Base-by-base conservation (phyloP, 768 basidiomycete genomes). In the Cyclocybe cylindracea region DNA sequence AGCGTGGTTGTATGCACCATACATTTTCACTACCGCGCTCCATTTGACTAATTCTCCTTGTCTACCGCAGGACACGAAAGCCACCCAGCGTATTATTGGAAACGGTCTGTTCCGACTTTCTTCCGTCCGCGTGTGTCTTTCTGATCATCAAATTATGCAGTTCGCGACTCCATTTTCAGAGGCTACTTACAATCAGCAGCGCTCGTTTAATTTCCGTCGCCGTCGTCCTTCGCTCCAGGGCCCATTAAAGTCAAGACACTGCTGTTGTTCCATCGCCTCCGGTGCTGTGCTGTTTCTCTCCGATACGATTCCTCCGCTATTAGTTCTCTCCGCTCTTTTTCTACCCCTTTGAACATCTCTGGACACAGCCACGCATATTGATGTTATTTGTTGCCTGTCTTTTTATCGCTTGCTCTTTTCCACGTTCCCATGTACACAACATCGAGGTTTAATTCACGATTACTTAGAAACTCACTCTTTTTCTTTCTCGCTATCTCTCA, bases 81-180 rank as follows among this genome's bases (percentile, higher is more conserved):
- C 91, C 4, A 93, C 90, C 0, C 89, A 91, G 59, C 79, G 83
- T 48, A 89, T 93, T 51, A 92, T 93, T 63, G 82, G 83, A 56
- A 91, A 89, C 58, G 89, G 89, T 89, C 58, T 31, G 81, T 68
- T 29, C 34, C 24, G 31, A 35, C 35, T 43, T 18, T 47, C 39
- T 43, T 43, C 37, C 52, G 34, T 43, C 24, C 18, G 34, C 33
- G 10, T 31, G 34, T n/a, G 37, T 31, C 10, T 50, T 33, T n/a
- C 50, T 59, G 16, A 61, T 52, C 16, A 44, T 32, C 35, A 39
- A 50, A 33, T 59, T 32, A 41, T 57, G 3, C 43, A 87, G 86
- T 87, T 7, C 84, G 85, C 24, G 86, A 88, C 61, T 87, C 86
- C 34, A 87, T 88, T 53, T 87, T 88, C 75, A 76, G 86, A 61